Evolutionary conservation across 306 rosid species (phyloP), one percentile per base, ranked within the genome.

Genomic region (Rosa persica): DNA sequence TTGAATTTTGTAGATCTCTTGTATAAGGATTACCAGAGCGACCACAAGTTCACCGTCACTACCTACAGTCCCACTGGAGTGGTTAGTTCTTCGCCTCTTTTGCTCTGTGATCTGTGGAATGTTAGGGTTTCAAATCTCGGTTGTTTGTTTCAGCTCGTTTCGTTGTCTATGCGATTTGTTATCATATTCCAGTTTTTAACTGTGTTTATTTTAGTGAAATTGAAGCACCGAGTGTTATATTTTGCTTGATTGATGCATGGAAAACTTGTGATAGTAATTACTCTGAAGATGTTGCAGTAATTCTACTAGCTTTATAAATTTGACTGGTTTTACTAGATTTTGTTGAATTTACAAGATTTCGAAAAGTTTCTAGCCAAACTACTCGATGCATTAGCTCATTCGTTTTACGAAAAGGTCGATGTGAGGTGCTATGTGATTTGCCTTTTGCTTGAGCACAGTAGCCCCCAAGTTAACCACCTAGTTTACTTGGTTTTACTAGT

Each of bases 41-140:
- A 94, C 89, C 93, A 94, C 78, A 94, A 94, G 86, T 92, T 94
- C 85, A 87, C 95, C 73, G 62, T 94, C 86, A 90, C 92, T 58
- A 94, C 98, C 78, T 90, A 78, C 93, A 92, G 97, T 49, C 89
- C 97, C 22, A 90, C 97, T 77, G 98, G 98, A 81, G 98, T 95
- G 85, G 83, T 88, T 60, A 87, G 93, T 81, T 69, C 4, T 61
- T 44, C 8, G 22, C 27, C 73, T 57, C 34, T 67, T n/a, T 74
- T 2, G 36, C 80, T 70, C 19, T 54, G 16, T 12, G 76, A 70
- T 78, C 42, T 62, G 23, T 30, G 25, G 38, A 20, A 15, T 67
- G 65, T 61, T 81, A 39, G 69, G 82, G 71, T 73, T 83, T 78
- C 19, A 3, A 4, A 46, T 42, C 9, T 70, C 4, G 40, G 13